phyloP scores from a whole-genome alignment of 192 early-diverging fungal species.

The Pilaira anomala region DNA sequence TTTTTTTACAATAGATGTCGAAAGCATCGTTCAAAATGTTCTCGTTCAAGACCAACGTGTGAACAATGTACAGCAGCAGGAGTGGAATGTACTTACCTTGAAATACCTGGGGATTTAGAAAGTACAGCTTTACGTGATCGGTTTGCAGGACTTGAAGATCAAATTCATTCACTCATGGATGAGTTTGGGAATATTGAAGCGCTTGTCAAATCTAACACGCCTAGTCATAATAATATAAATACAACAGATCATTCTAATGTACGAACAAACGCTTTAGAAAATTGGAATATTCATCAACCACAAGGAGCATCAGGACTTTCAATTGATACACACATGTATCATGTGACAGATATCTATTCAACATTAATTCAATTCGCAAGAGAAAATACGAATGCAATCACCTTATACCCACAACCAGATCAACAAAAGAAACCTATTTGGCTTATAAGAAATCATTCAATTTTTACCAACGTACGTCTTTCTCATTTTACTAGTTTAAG shows the following conservation, averaged over 20 bases:
- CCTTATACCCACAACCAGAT: conserved; percentile 3
- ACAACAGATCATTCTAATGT: background rate
- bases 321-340: conserved; percentile 29
- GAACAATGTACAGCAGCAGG: conserved; percentile 25
- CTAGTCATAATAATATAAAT: no score
- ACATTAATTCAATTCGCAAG: conserved; percentile 27
- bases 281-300: conserved; percentile 2
- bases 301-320: conserved; percentile 15
- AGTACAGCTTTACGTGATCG: conserved; percentile 37
- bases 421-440: conserved; percentile 16
- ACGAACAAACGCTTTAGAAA: conserved; percentile 13
- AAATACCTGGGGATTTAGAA: conserved; percentile 37
- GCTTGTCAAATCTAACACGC: background rate
- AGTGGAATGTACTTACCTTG: conserved; percentile 29
- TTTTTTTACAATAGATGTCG: conserved; percentile 19
- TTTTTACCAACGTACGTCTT: conserved; percentile 30
- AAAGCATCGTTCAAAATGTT: conserved; percentile 36
- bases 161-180: conserved; percentile 29
- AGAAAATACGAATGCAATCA: conserved; percentile 18
- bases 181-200: conserved; percentile 31
- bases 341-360: conserved; percentile 27
- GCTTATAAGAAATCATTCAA: conserved; percentile 28
- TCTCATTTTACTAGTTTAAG: conserved; percentile 31
- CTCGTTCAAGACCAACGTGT: conserved; percentile 29
- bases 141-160: conserved; percentile 37